Evolutionary conservation across 495 filamentous ascomycete genomes (phyloP).

Genomic region (Alectoria sarmentosa): DNA sequence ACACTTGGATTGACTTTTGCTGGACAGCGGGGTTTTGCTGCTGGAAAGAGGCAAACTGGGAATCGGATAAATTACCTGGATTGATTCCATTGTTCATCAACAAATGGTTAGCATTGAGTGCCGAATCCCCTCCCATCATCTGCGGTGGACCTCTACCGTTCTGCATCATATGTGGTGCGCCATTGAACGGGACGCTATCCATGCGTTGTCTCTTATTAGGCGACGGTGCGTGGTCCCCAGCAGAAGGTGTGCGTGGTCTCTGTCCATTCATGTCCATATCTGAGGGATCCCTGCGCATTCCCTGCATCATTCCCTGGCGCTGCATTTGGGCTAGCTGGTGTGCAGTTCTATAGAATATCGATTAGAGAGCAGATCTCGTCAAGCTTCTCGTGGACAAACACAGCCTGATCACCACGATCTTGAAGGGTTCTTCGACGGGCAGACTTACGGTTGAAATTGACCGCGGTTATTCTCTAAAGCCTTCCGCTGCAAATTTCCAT

Average conservation of each 20-base stretch:
- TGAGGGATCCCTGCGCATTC: constrained; percentile 76
- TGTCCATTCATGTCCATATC: constrained; percentile 82
- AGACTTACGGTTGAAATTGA: constrained; percentile 45
- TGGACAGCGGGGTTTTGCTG: constrained; percentile 54
- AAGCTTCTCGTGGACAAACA: not conserved
- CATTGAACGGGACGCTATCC: constrained; percentile 65
- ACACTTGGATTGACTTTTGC: constrained; percentile 77
- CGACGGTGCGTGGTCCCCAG: constrained; percentile 82
- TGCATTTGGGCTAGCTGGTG: constrained; percentile 59
- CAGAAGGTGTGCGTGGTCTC: constrained; percentile 72
- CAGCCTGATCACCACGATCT: not conserved
- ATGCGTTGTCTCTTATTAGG: constrained; percentile 88
- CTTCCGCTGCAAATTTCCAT: constrained; percentile 56
- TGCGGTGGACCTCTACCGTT: constrained; percentile 71
- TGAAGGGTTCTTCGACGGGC: not conserved
- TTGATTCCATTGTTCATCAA: constrained; percentile 72
- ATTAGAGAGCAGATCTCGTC: not conserved
- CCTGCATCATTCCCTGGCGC: constrained; percentile 46
- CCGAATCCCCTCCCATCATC: constrained; percentile 51
- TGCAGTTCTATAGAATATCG: constrained; percentile 30
- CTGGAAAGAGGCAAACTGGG: constrained; percentile 71
- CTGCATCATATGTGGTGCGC: constrained; percentile 62
- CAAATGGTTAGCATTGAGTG: constrained; percentile 51
- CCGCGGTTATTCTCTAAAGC: constrained; percentile 74
- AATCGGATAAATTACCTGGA: constrained; percentile 61